phyloP scores from a whole-genome alignment of 768 basidiomycete species.

The Daedalea quercina region DNA sequence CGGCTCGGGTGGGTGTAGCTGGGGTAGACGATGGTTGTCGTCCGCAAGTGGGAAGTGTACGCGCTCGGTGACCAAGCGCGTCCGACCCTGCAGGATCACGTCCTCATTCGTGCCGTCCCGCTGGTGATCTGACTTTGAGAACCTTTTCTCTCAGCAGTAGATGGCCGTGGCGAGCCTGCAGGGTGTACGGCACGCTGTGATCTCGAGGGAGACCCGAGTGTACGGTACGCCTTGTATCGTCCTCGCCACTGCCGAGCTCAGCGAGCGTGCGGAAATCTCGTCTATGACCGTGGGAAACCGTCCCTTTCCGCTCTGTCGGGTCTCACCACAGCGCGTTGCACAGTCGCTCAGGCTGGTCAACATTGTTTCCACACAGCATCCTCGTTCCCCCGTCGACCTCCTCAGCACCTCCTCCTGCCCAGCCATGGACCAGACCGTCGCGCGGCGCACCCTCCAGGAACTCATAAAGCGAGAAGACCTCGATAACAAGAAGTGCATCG shows the following conservation, averaged over 20 bases:
- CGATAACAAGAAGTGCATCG: conserved; percentile 71
- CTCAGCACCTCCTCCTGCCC: no score
- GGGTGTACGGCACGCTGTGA: neutral
- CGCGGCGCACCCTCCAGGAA: conserved; percentile 66
- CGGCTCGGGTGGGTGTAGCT: neutral
- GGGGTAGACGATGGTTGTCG: neutral
- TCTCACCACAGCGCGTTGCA: neutral
- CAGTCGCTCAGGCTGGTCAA: no score
- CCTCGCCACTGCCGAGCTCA: neutral
- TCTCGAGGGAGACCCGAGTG: neutral
- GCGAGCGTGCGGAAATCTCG: neutral
- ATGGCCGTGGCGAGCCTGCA: neutral
- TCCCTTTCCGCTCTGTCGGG: neutral
- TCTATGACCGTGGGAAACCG: neutral
- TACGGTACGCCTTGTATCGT: neutral
- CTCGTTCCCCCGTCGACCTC: neutral
- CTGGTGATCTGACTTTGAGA: neutral
- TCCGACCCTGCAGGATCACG: neutral
- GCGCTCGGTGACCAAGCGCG: neutral
- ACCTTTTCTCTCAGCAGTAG: no score
- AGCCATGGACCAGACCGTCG: conserved; percentile 50
- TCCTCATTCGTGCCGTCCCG: neutral
- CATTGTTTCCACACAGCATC: neutral
- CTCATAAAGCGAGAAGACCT: conserved; percentile 68
- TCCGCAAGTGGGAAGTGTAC: neutral